Evolutionary conservation across 2,329 filamentous ascomycete species (phyloP), one percentile per base, ranked within the genome.

Genomic region (Lecanicillium sp.): DNA sequence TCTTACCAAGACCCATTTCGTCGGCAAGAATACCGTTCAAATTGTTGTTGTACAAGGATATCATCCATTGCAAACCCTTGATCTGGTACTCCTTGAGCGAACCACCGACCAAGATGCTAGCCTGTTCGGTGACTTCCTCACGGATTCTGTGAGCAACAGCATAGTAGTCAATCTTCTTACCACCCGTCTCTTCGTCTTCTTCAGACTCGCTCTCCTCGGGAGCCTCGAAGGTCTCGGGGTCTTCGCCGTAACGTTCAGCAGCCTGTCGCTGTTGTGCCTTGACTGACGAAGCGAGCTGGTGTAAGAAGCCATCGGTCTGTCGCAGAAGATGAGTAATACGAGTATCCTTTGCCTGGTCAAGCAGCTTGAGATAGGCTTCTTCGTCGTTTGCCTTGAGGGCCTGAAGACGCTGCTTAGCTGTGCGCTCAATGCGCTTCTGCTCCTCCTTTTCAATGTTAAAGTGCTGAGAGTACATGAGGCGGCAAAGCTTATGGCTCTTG

Each of bases 1-100:
- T 98, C 69, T 98, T 98, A 62, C 92, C 92, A 48, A 98, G 85
- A 81, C 92, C 92, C 92, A 98, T 98, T 65, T 98, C 92, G 55
- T 98, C 92, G 43, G 92, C 92, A 52, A 98, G 71, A 49, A 98
- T 96, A 75, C 92, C 92, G 60, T 98, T 98, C 48, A 98, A 77
- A 64, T 95, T 98, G 71, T 98, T 98, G 80, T 98, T 98, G 75
- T 96, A 98, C 12, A 98, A 74, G 12, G 92, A 98, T 44, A 98
- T 82, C 92, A 98, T 98, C 92, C 92, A 98, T 62, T 98, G 90
- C 34, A 98, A 69, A 74, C 92, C 92, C 78, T 95, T 96, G 64
- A 98, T 51, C 65, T 98, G 92, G 63, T 98, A 98, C 60, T 98
- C 92, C 63, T 98, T 98, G 49, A 98, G 71, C 9, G 71, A 85